A percentile compares a stretch with the other conserved stretches of the same genome.
Evolutionary conservation across 805 yeast species (phyloP).

Genomic region (Candida piceae): DNA sequence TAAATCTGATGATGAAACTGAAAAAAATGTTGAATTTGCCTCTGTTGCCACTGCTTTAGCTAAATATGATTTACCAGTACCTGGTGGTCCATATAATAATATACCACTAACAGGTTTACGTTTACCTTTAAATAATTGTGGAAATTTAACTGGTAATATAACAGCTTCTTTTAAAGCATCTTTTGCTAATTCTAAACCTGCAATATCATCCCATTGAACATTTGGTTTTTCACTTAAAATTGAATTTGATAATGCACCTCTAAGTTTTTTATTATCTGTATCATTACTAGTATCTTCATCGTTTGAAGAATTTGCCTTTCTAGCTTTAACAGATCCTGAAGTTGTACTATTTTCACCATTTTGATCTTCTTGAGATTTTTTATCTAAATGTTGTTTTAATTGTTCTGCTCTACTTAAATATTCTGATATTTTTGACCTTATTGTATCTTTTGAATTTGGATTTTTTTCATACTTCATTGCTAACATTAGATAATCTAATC

Average conservation of each 20-base stretch:
- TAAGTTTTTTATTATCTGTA: slow-evolving; percentile 79
- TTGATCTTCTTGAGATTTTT: slow-evolving; percentile 40
- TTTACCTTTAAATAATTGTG: slow-evolving; percentile 91
- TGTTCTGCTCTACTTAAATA: slow-evolving; percentile 92
- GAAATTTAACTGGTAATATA: slow-evolving; percentile 91
- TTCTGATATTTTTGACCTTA: slow-evolving; percentile 84
- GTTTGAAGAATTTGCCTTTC: slow-evolving; percentile 35
- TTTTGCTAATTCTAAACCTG: slow-evolving; percentile 92
- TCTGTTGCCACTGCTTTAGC: slow-evolving; percentile 99
- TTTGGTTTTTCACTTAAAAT: slow-evolving; percentile 89
- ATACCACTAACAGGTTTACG: slow-evolving; percentile 92
- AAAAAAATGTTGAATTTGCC: slow-evolving; percentile 93
- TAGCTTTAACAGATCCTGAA: slow-evolving; percentile 54
- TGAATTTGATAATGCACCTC: slow-evolving; percentile 90
- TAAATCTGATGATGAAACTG: slow-evolving; percentile 92
- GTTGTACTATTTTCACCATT: slow-evolving; percentile 49
- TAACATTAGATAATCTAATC: slow-evolving; percentile 90
- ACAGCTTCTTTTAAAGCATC: slow-evolving; percentile 97
- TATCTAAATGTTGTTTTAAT: slow-evolving; percentile 81
- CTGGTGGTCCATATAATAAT: slow-evolving; percentile 87
- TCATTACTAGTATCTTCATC: slow-evolving; percentile 60
- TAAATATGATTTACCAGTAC: slow-evolving; percentile 94
- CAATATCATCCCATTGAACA: slow-evolving; percentile 91
- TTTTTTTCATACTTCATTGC: slow-evolving; percentile 95
- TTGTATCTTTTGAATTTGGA: slow-evolving; percentile 80